Evolutionary conservation across 1,139 yeast species (phyloP).

Genomic region (Oligophagozyma castellii): DNA sequence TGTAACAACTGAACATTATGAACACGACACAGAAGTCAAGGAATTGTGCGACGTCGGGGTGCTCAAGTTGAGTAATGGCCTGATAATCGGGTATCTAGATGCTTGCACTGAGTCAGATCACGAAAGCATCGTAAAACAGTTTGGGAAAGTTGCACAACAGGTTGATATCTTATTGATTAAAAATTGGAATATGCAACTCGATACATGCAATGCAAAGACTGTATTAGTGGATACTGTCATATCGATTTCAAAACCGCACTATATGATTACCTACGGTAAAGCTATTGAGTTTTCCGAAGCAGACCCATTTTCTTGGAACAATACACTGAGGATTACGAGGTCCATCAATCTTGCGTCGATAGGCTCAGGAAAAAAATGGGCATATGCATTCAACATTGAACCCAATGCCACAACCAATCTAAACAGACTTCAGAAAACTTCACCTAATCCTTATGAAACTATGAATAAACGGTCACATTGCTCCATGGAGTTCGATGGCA

Average conservation of each 20-base stretch:
- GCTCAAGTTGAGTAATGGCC: conserved; percentile 31
- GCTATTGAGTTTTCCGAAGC: conserved; percentile 40
- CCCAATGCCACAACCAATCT: conserved; percentile 5
- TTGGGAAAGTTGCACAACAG: conserved; percentile 7
- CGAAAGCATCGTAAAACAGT: conserved; percentile 9
- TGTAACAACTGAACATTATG: too few relatives aligned
- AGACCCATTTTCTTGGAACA: conserved; percentile 43
- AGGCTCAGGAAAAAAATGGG: conserved; percentile 49
- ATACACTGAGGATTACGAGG: conserved; percentile 32
- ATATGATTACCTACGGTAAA: conserved; percentile 47
- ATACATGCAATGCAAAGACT: background rate
- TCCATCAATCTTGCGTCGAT: conserved; percentile 52
- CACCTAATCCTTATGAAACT: conserved; percentile 29
- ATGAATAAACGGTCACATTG: background rate
- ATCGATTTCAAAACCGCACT: conserved; percentile 37
- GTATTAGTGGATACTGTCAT: conserved; percentile 41
- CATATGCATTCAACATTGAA: conserved; percentile 49
- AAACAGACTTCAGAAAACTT: conserved; percentile 8
- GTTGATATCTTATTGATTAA: conserved; percentile 46
- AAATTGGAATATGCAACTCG: conserved; percentile 47
- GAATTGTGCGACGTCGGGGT: conserved; percentile 27
- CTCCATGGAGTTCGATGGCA: background rate
- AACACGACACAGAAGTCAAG: conserved; percentile 15
- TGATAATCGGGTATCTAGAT: conserved; percentile 34
- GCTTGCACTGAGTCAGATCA: conserved; percentile 19